A percentile compares a stretch with the other conserved stretches of the same genome.
Conservation (phyloP, 306 rosid species). For the Prinsepia uniflora region DNA sequence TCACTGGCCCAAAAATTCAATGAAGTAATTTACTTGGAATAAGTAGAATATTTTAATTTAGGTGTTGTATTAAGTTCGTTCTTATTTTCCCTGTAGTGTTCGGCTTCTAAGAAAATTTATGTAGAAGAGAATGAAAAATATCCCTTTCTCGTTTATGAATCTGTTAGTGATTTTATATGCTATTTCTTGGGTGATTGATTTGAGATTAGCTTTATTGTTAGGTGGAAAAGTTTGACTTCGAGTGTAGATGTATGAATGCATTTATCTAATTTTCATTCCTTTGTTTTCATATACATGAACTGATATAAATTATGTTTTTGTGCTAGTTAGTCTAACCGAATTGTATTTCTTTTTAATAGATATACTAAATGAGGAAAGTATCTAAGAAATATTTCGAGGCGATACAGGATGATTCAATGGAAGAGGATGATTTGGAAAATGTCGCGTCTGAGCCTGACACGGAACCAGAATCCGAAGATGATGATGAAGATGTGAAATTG, state of each 20-base stretch:
- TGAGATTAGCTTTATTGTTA: not conserved
- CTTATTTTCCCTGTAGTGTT: not conserved
- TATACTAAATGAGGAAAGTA: conserved; percentile 40
- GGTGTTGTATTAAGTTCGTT: not conserved
- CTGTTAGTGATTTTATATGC: not conserved
- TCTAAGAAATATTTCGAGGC: conserved; percentile 12
- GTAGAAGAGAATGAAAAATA: not conserved
- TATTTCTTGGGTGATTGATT: not conserved
- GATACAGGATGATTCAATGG: conserved; percentile 25
- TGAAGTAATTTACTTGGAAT: not conserved
- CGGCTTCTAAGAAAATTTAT: not conserved
- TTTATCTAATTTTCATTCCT: not conserved
- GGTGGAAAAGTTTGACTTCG: not conserved
- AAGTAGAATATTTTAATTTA: not conserved
- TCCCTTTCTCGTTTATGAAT: not conserved
- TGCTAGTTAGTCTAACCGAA: not conserved
- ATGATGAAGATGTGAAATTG: conserved; percentile 52
- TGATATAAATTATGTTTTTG: not conserved
- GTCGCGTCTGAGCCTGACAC: conserved; percentile 53
- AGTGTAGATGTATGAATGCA: not conserved
- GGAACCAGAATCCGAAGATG: conserved; percentile 44
- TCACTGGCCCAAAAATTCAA: not conserved
- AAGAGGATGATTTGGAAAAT: conserved; percentile 26
- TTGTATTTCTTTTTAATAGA: conserved; percentile 21
- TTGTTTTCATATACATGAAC: not conserved